phyloP scores from a whole-genome alignment of 2,329 filamentous ascomycete genomes.

The Ceratocystis colombiana region DNA sequence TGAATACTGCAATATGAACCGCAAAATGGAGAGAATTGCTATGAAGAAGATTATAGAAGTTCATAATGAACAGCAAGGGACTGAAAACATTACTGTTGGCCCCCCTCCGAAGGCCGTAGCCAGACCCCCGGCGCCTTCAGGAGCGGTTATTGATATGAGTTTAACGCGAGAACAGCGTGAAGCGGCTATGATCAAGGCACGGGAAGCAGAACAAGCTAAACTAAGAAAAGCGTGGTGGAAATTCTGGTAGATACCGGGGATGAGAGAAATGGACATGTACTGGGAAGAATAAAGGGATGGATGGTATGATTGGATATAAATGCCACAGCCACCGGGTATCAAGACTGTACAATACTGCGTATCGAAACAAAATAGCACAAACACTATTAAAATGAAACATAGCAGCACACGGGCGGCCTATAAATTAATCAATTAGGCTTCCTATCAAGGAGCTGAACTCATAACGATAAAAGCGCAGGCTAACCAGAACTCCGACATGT shows the following conservation, averaged over 20 bases:
- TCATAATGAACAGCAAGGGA: conserved; percentile 43
- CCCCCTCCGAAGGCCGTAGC: conserved; percentile 17
- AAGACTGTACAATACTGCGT: conserved; percentile 22
- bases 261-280: not conserved
- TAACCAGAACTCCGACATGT: conserved; percentile 3
- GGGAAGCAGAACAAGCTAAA: conserved; percentile 32
- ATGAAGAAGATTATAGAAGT: conserved; percentile 77
- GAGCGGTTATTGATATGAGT: conserved; percentile 14
- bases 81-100: conserved; percentile 32
- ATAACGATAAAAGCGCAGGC: not conserved
- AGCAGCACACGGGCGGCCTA: not conserved
- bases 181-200: conserved; percentile 26
- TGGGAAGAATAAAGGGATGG: too few species aligned
- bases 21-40: conserved; percentile 64
- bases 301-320: conserved; percentile 12
- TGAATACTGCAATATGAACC: conserved; percentile 71
- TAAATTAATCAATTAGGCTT: not conserved
- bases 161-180: conserved; percentile 22
- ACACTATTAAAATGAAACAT: not conserved
- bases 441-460: not conserved
- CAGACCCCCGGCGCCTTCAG: conserved; percentile 12
- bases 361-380: conserved; percentile 22
- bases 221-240: conserved; percentile 44
- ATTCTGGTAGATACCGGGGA: conserved; percentile 39
- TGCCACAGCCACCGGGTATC: not conserved